Evolutionary conservation across 2,329 filamentous ascomycete genomes (phyloP).

Genomic region (Trichoderma sp.): DNA sequence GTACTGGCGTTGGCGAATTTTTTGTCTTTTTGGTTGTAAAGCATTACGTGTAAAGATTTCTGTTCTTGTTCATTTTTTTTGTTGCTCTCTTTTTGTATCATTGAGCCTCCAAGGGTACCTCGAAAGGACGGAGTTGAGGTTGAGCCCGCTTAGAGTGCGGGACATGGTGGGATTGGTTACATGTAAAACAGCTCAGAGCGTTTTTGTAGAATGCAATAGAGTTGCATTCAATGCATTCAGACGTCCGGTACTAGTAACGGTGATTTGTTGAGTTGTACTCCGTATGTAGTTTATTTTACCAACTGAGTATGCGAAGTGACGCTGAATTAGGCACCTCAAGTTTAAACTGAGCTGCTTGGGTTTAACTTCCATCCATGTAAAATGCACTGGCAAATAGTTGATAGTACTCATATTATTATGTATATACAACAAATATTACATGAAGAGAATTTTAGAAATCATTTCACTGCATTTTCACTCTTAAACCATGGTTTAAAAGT

Average conservation of each 20-base stretch:
- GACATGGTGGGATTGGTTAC: not conserved
- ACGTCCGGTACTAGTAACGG: fast-evolving
- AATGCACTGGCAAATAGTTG: not conserved
- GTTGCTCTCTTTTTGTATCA: not conserved
- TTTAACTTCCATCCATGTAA: not conserved
- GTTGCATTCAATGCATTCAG: not conserved
- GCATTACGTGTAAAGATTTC: not conserved
- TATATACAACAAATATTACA: not conserved
- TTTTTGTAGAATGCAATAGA: not conserved
- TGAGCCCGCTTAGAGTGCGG: not conserved
- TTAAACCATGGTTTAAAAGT: not conserved
- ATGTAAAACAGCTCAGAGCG: conserved; percentile 6
- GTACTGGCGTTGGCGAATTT: conserved; percentile 20
- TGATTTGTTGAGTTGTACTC: not conserved
- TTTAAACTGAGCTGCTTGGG: not conserved
- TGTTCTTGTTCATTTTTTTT: not conserved
- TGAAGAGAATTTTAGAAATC: not conserved
- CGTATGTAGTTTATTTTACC: too few relatives aligned
- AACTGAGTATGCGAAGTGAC: too few relatives aligned
- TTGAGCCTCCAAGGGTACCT: not conserved
- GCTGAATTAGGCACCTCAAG: not conserved
- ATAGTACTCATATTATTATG: too few relatives aligned
- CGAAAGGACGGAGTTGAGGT: conserved; percentile 4
- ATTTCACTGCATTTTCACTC: not conserved
- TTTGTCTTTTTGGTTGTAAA: not conserved